Evolutionary conservation across 2,329 filamentous ascomycete genomes (phyloP).

Genomic region (Mycosphaerella sp.): DNA sequence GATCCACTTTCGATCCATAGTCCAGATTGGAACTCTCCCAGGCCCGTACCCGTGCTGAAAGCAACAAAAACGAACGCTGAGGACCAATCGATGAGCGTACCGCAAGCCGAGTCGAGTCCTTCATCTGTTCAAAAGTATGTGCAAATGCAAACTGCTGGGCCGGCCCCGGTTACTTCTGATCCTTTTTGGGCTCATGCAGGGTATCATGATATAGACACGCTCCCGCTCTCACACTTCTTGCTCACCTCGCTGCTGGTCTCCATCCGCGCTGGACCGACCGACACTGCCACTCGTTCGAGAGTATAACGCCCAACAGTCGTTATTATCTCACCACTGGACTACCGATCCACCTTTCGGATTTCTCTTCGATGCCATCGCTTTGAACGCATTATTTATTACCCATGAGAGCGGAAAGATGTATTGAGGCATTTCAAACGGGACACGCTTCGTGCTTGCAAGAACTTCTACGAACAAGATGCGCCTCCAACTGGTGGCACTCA

Average conservation of each 20-base stretch:
- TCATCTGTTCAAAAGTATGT: conserved; percentile 2
- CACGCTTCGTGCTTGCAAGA: background rate
- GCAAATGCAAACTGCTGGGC: too few relatives aligned
- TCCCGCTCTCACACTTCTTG: background rate
- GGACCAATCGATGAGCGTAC: background rate
- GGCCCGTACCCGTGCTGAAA: background rate
- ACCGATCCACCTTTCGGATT: conserved; percentile 9
- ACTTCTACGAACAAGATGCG: conserved; percentile 6
- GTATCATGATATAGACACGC: conserved; percentile 7
- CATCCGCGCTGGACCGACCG: background rate
- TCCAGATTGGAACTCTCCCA: too few relatives aligned
- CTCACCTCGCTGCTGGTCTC: conserved; percentile 4
- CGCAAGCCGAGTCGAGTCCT: background rate
- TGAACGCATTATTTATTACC: background rate
- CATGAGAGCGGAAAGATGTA: conserved; percentile 1
- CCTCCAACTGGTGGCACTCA: conserved; percentile 1
- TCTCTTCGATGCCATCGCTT: background rate
- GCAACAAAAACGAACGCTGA: background rate
- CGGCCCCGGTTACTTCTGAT: conserved; percentile 2
- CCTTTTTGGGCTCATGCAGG: conserved; percentile 3
- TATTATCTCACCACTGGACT: conserved; percentile 2
- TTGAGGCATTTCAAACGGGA: conserved; percentile 3
- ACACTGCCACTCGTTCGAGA: background rate
- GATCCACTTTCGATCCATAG: too few relatives aligned
- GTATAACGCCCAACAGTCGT: conserved; percentile 1